A percentile compares a stretch with the other conserved stretches of the same genome.
Evolutionary conservation across 2,329 filamentous ascomycete species (phyloP).

Genomic region (Dryadomyces quercus-mongolicae): DNA sequence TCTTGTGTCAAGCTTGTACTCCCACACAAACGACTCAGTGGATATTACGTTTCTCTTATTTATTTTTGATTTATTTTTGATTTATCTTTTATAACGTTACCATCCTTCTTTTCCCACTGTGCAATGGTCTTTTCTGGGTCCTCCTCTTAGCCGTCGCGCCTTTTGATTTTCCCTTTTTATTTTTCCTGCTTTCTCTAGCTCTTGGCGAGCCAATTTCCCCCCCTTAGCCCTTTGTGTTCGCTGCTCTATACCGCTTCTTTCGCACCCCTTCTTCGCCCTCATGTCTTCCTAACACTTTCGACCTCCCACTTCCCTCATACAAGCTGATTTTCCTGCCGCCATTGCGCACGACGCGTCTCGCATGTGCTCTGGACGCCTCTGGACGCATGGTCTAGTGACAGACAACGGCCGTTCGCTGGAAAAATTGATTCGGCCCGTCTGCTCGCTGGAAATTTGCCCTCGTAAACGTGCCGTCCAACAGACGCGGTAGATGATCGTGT

Average conservation of each 20-base stretch:
- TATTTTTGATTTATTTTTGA: not conserved
- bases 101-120: not conserved
- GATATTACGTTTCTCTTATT: not conserved
- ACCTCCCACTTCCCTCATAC: conserved; percentile 3
- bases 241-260: not conserved
- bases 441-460: too few species aligned
- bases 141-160: not conserved
- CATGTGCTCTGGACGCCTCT: too few species aligned
- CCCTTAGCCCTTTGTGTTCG: not conserved
- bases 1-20: not conserved
- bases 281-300: conserved; percentile 3
- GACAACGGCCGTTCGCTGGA: too few species aligned
- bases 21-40: not conserved
- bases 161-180: not conserved
- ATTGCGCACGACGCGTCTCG: too few species aligned
- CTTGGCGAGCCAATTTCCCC: not conserved
- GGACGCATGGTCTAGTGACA: too few species aligned
- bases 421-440: too few species aligned
- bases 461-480: too few species aligned
- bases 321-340: too few species aligned
- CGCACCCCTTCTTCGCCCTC: not conserved
- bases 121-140: not conserved
- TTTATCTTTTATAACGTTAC: not conserved
- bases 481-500: too few species aligned
- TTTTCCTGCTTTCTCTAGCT: not conserved